Percentiles rank a stretch among this genome's conserved stretches.
These are phyloP conservation scores for Citrus glauca DNA, from an alignment of 345 rosid species.

Conservation along the genomic window DNA sequence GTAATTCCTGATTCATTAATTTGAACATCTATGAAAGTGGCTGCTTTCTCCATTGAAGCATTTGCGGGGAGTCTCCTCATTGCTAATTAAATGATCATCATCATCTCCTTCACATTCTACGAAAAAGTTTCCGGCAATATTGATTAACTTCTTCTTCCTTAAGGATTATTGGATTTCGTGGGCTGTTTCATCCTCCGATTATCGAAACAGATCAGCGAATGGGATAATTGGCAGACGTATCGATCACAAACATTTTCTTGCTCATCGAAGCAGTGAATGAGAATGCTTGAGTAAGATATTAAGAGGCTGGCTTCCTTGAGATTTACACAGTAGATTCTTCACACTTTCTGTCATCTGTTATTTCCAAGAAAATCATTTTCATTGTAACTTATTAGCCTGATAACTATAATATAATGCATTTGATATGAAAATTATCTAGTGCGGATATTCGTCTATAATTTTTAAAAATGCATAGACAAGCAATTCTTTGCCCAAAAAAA, in stretches of 20 bases:
- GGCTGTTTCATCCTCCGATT: background rate
- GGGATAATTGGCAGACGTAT: background rate
- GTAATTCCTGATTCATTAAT: background rate
- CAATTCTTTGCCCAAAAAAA: too few relatives aligned
- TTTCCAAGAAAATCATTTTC: background rate
- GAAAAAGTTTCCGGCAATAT: background rate
- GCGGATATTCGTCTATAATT: too few relatives aligned
- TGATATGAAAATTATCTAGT: too few relatives aligned
- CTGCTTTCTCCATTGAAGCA: background rate
- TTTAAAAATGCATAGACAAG: too few relatives aligned
- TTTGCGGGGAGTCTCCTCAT: background rate
- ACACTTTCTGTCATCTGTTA: constrained; percentile 55
- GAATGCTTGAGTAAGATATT: constrained; percentile 57
- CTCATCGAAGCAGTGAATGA: constrained; percentile 29
- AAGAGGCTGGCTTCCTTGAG: constrained; percentile 52
- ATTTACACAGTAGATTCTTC: constrained; percentile 48
- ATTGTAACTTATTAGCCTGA: background rate
- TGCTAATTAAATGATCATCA: background rate
- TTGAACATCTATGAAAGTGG: background rate
- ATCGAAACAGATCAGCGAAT: background rate
- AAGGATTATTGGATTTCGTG: background rate
- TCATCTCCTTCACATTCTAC: too few relatives aligned
- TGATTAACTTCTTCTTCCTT: background rate
- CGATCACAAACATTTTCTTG: background rate
- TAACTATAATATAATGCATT: background rate